These are phyloP conservation scores for Ophiostoma piceae DNA, from an alignment of 2,329 filamentous ascomycete species.

Conservation along the genomic window DNA sequence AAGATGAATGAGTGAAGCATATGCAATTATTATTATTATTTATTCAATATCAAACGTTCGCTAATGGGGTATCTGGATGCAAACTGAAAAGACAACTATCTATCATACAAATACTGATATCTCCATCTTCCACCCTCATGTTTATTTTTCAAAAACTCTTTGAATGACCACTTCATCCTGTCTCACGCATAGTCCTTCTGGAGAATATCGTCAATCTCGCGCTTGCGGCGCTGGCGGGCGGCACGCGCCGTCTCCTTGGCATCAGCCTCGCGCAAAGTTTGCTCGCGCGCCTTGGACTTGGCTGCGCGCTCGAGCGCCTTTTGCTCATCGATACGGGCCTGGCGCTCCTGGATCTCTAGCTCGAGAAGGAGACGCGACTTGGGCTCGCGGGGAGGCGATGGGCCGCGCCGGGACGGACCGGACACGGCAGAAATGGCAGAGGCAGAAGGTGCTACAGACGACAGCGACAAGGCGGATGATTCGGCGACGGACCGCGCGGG, in stretches of 20 bases:
- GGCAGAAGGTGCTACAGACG: neutral
- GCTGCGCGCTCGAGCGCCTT: slow-evolving; percentile 20
- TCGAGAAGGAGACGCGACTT: slow-evolving; percentile 16
- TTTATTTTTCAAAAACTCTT: neutral
- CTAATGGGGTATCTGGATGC: slow-evolving; percentile 8
- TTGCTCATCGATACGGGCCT: slow-evolving; percentile 17
- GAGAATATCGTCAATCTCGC: slow-evolving; percentile 12
- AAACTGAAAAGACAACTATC: neutral
- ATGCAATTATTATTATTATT: neutral
- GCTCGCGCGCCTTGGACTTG: neutral
- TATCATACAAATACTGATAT: neutral
- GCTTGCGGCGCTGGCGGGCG: slow-evolving; percentile 15
- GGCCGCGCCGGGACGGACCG: neutral
- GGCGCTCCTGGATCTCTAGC: slow-evolving; percentile 23
- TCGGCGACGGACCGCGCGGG: neutral
- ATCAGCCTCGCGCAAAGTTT: slow-evolving; percentile 7
- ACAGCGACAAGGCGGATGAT: neutral
- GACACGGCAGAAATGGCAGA: neutral
- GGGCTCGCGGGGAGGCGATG: neutral
- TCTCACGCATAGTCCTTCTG: neutral
- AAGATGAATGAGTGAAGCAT: neutral
- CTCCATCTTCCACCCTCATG: neutral
- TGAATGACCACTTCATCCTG: neutral
- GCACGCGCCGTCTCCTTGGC: neutral
- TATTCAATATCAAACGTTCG: neutral